A percentile compares a stretch with the other conserved stretches of the same genome.
Evolutionary conservation across 768 basidiomycete genomes (phyloP).

Genomic region (Podaxis rugospora): DNA sequence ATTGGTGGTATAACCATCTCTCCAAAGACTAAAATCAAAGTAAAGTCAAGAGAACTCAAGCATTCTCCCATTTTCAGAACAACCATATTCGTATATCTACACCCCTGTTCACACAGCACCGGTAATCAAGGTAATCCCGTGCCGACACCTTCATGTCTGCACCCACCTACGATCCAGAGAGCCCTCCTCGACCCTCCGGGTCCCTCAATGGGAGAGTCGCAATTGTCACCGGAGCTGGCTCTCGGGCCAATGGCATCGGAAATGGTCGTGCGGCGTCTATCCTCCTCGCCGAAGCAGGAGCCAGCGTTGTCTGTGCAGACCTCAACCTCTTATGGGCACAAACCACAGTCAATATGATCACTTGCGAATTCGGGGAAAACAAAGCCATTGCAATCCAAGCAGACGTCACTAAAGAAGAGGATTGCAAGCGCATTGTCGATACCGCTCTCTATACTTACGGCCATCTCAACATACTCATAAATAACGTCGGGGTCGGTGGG

Average conservation of each 20-base stretch:
- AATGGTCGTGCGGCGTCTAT: slow-evolving; percentile 39
- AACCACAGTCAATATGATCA: slow-evolving; percentile 35
- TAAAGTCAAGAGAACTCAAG: background rate
- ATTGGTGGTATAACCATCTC: too few species aligned
- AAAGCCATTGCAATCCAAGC: slow-evolving; percentile 28
- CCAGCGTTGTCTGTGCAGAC: slow-evolving; percentile 32
- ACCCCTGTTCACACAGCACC: background rate
- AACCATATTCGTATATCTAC: background rate
- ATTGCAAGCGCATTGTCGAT: slow-evolving; percentile 34
- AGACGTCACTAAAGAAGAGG: slow-evolving; percentile 30
- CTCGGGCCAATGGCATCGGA: slow-evolving; percentile 33
- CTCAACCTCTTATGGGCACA: slow-evolving; percentile 31
- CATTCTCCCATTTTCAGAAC: background rate
- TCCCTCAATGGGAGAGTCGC: slow-evolving; percentile 30
- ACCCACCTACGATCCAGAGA: slow-evolving; percentile 16
- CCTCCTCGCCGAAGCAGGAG: slow-evolving; percentile 37
- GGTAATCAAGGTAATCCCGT: background rate
- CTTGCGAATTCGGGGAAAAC: slow-evolving; percentile 29
- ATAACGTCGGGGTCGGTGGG: slow-evolving; percentile 37
- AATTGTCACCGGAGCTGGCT: slow-evolving; percentile 40
- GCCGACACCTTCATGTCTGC: slow-evolving; percentile 3
- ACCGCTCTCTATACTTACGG: slow-evolving; percentile 29
- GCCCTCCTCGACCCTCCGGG: slow-evolving; percentile 29
- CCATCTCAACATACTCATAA: slow-evolving; percentile 38
- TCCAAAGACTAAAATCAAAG: too few species aligned